A percentile compares a stretch with the other conserved stretches of the same genome.
Evolutionary conservation across 306 rosid species (phyloP).

Genomic region (Alnus glutinosa): DNA sequence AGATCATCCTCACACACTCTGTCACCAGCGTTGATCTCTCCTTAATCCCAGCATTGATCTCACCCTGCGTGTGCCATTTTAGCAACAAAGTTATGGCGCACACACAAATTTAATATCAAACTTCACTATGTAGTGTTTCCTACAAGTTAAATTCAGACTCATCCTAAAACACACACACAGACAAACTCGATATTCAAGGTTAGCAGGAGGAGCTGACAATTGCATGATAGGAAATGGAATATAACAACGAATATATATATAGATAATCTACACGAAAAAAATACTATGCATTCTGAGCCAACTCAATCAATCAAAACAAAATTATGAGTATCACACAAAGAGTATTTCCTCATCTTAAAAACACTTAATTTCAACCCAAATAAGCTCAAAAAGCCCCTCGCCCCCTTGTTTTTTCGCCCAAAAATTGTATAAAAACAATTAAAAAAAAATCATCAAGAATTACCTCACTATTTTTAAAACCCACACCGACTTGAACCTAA

Average conservation of each 20-base stretch:
- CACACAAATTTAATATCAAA: background rate
- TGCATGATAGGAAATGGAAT: background rate
- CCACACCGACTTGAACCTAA: background rate
- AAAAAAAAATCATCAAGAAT: background rate
- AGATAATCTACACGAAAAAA: no score
- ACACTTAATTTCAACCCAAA: background rate
- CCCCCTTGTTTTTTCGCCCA: background rate
- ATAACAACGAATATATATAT: background rate
- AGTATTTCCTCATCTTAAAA: background rate
- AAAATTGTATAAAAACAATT: background rate
- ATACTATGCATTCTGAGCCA: background rate
- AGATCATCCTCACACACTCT: conserved; percentile 97
- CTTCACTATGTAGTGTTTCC: background rate
- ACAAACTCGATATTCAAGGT: background rate
- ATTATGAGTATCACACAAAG: background rate
- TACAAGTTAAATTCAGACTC: background rate
- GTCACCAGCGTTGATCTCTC: conserved; percentile 92
- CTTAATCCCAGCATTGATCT: conserved; percentile 90
- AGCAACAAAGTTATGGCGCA: no score
- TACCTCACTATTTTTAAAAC: background rate
- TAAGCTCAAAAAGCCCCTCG: background rate
- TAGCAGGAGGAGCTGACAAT: background rate
- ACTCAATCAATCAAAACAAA: background rate
- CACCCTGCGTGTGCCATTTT: conserved; percentile 95
- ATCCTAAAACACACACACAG: background rate